Base-by-base conservation (phyloP, 805 yeast species). In the Pichia exigua region DNA sequence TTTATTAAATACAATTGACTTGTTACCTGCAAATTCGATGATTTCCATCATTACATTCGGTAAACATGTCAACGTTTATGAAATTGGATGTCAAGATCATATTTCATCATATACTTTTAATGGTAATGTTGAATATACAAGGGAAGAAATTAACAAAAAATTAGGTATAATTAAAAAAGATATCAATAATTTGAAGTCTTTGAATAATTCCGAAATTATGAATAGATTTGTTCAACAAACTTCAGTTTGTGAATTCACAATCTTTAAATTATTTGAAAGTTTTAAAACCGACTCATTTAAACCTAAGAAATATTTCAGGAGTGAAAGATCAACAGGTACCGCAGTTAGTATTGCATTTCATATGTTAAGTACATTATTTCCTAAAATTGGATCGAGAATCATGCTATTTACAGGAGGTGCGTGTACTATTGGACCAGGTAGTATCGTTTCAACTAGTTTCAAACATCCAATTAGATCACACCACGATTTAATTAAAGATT, bases 391-490 rank as follows among this genome's bases (percentile, higher is more conserved):
- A 0, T 78, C 82, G 0, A 80, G 79, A 46, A 61, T 81, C 6
- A 62, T 81, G 61, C 63, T 76, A 24, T 82, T 82, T 59, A 61
- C 77, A 5, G 85, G 82, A 28, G 88, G 88, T 1, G 81, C 85
- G 7, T 78, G 85, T 57, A 83, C 87, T 0, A 67, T 68, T 54
- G 87, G 87, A 1, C 85, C 85, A 2, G 89, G 88, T 2, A 61
- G 68, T 40, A 77, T 83, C 35, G 87, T 82, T 12, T 75, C 76
- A 9, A 67, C 73, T n/a, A 66, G 70, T 26, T 68, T 82, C 51
- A 82, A 78, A 58, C 84, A 80, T 52, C 83, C 87, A 8, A 69
- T 83, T 44, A 74, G 89, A 68, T 81, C 87, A 0, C 88, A 83
- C 61, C 78, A 79, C 60, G 85, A 81, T 61, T 75, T 83, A 42